These are phyloP conservation scores for Scheffersomyces parashehatae DNA, from an alignment of 1,139 yeast genomes.

Conservation along the genomic window DNA sequence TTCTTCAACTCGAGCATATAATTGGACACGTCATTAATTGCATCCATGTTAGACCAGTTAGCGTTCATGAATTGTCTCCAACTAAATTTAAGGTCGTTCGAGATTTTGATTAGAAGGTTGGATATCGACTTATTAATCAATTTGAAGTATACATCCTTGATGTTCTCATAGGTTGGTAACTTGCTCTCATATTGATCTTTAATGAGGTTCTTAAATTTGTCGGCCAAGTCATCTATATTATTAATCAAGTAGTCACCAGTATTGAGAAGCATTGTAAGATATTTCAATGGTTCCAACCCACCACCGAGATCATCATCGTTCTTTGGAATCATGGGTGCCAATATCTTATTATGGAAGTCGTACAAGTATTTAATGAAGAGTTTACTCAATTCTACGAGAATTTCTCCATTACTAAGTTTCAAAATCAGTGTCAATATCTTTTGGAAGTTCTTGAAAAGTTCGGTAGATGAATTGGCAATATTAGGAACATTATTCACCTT, in stretches of 20 bases:
- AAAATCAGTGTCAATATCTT: slow-evolving; percentile 73
- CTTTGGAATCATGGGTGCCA: slow-evolving; percentile 59
- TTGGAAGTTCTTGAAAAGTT: slow-evolving; percentile 75
- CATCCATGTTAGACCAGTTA: slow-evolving; percentile 68
- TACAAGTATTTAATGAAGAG: slow-evolving; percentile 69
- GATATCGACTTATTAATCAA: slow-evolving; percentile 62
- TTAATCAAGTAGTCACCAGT: slow-evolving; percentile 88
- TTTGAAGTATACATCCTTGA: slow-evolving; percentile 56
- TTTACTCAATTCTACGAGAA: slow-evolving; percentile 61
- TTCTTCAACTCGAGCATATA: slow-evolving; percentile 62
- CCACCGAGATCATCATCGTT: slow-evolving; percentile 21
- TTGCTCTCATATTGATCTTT: slow-evolving; percentile 32
- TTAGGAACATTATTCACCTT: slow-evolving; percentile 51
- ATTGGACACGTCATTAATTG: slow-evolving; percentile 69
- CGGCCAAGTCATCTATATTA: slow-evolving; percentile 76
- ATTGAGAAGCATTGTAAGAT: slow-evolving; percentile 72
- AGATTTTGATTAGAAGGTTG: slow-evolving; percentile 57
- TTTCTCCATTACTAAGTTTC: slow-evolving; percentile 69
- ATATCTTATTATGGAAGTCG: slow-evolving; percentile 62
- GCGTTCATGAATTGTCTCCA: slow-evolving; percentile 87
- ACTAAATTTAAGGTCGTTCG: slow-evolving; percentile 61
- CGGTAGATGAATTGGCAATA: slow-evolving; percentile 82
- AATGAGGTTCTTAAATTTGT: slow-evolving; percentile 55
- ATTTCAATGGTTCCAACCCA: slow-evolving; percentile 58
- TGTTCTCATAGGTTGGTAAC: slow-evolving; percentile 50